phyloP scores from a whole-genome alignment of 164 flowering plant species.

The Nymphaea thermarum region DNA sequence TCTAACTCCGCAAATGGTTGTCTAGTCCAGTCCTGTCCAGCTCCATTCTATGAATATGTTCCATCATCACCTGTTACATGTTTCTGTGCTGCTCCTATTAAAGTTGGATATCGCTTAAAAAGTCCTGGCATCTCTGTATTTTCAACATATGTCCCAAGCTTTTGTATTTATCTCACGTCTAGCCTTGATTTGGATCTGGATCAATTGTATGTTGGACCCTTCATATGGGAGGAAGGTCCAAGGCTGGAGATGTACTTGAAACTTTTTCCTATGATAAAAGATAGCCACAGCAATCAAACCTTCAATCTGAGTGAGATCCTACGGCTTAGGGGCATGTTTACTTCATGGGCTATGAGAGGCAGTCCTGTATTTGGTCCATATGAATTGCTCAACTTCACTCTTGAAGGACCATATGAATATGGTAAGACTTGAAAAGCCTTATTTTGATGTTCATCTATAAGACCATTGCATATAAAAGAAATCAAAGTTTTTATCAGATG shows the following conservation, averaged over 20 bases:
- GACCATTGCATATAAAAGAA: too few relatives aligned
- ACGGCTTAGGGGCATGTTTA: slow-evolving; percentile 42
- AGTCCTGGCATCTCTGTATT: slow-evolving; percentile 80
- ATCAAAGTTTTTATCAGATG: too few relatives aligned
- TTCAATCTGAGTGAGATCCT: slow-evolving; percentile 59
- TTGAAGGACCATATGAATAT: slow-evolving; percentile 35
- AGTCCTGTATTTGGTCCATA: slow-evolving; percentile 71
- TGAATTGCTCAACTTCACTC: slow-evolving; percentile 55
- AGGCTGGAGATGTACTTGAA: slow-evolving; percentile 57
- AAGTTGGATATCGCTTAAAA: slow-evolving; percentile 70
- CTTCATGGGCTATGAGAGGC: slow-evolving; percentile 50
- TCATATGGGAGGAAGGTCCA: slow-evolving; percentile 64
- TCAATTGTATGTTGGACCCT: slow-evolving; percentile 39
- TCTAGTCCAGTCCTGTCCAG: slow-evolving; percentile 37
- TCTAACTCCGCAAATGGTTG: slow-evolving; percentile 15
- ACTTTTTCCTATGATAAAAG: slow-evolving; percentile 39
- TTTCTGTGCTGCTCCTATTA: slow-evolving; percentile 66
- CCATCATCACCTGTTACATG: slow-evolving; percentile 33
- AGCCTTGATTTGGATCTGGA: slow-evolving; percentile 35
- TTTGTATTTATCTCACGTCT: slow-evolving; percentile 36
- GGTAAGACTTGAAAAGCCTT: slow-evolving; percentile 29
- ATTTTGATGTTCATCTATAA: background rate
- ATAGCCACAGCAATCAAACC: slow-evolving; percentile 4
- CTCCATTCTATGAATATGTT: slow-evolving; percentile 33
- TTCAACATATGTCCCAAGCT: slow-evolving; percentile 24